Conservation (phyloP, 83 land plant species). For the Diphasiastrum complanatum region DNA sequence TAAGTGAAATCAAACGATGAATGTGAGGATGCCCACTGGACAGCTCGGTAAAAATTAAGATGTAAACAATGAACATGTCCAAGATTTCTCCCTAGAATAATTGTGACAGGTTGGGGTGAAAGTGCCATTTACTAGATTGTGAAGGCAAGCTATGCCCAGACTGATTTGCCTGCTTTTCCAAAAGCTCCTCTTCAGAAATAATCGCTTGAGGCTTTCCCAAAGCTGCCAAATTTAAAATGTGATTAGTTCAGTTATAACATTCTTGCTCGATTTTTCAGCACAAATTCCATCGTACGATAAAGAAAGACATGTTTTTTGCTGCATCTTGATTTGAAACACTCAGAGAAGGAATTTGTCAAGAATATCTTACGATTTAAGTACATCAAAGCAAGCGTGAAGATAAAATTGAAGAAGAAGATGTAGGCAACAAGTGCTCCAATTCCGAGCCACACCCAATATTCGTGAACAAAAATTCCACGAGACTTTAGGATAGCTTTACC, state of each 20-base stretch:
- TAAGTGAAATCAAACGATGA: too few relatives aligned
- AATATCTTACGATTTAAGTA: constrained; percentile 19
- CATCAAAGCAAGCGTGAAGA: constrained; percentile 12
- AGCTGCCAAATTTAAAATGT: constrained; percentile 1
- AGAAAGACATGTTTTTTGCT: background rate
- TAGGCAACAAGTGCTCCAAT: constrained; percentile 12
- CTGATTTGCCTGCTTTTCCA: constrained; percentile 7
- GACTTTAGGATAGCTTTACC: constrained; percentile 2
- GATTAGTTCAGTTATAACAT: background rate
- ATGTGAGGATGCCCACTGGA: too few relatives aligned
- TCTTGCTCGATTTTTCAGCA: background rate
- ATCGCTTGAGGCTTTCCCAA: constrained; percentile 12
- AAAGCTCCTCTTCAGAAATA: background rate
- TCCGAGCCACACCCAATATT: constrained; percentile 19
- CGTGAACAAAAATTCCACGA: background rate
- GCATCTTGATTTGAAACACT: background rate
- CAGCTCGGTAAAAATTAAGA: too few relatives aligned
- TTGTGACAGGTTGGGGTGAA: background rate
- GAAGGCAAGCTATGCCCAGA: background rate
- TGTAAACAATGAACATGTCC: too few relatives aligned
- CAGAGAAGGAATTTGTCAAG: background rate
- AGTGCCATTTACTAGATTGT: background rate
- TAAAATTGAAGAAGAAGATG: constrained; percentile 4
- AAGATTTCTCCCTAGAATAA: background rate
- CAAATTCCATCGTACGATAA: background rate